phyloP scores from a whole-genome alignment of 2,329 filamentous ascomycete genomes.

The Aspergillus sp. region DNA sequence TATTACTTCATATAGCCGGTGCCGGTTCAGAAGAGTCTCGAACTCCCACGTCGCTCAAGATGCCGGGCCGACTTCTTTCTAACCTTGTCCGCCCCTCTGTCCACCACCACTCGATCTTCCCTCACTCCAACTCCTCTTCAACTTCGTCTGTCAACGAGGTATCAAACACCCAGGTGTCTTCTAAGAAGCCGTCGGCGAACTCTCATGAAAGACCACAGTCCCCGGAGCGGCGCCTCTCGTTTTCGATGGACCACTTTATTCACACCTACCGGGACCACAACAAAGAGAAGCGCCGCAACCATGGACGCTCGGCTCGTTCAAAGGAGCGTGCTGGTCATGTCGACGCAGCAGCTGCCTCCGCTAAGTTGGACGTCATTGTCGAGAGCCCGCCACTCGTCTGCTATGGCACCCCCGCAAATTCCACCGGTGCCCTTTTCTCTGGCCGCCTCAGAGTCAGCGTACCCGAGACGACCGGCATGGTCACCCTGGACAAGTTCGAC shows the following conservation, averaged over 20 bases:
- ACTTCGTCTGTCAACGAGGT: slow-evolving; percentile 45
- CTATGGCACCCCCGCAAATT: slow-evolving; percentile 74
- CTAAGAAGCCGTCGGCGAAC: slow-evolving; percentile 34
- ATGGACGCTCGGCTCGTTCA: slow-evolving; percentile 40
- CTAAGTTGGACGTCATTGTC: slow-evolving; percentile 65
- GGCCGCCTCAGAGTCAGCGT: slow-evolving; percentile 79
- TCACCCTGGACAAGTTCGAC: slow-evolving; percentile 71
- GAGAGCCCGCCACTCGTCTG: slow-evolving; percentile 88
- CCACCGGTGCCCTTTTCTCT: slow-evolving; percentile 82
- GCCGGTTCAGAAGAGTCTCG: neutral
- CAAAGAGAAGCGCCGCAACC: slow-evolving; percentile 48
- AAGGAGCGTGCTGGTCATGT: slow-evolving; percentile 42
- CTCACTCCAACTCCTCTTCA: slow-evolving; percentile 42
- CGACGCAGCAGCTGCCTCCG: slow-evolving; percentile 44
- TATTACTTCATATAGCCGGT: neutral
- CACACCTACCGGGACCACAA: slow-evolving; percentile 46
- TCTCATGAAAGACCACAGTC: slow-evolving; percentile 39
- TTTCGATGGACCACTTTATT: slow-evolving; percentile 50
- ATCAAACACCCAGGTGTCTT: slow-evolving; percentile 20
- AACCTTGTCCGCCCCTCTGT: slow-evolving; percentile 43
- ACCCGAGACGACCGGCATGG: slow-evolving; percentile 63
- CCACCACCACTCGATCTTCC: slow-evolving; percentile 34
- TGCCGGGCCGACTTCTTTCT: slow-evolving; percentile 48
- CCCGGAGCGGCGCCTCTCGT: slow-evolving; percentile 47
- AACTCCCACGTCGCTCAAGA: slow-evolving; percentile 24